These are phyloP conservation scores for Heracleum sosnowskyi DNA, from an alignment of 129 eudicot genomes.

Conservation along the genomic window DNA sequence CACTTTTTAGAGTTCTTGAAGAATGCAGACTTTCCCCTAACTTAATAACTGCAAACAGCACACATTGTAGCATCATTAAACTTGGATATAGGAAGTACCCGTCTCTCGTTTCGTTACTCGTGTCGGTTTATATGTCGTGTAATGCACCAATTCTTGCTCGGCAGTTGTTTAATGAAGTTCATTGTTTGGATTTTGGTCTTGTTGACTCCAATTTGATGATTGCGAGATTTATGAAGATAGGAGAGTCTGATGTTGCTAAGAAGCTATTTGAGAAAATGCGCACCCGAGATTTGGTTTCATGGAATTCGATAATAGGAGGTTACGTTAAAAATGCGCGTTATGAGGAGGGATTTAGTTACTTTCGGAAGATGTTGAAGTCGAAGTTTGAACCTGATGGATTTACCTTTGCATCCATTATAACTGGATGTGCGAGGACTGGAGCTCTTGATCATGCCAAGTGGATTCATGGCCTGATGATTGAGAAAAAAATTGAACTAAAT, in stretches of 20 bases:
- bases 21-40: constrained; percentile 34
- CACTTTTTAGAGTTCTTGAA: constrained; percentile 39
- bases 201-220: constrained; percentile 47
- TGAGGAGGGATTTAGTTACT: constrained; percentile 53
- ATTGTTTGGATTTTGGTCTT: constrained; percentile 27
- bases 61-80: constrained; percentile 52
- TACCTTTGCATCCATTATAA: constrained; percentile 68
- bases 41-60: constrained; percentile 23
- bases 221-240: constrained; percentile 52
- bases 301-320: constrained; percentile 81
- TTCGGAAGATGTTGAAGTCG: constrained; percentile 49
- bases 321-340: constrained; percentile 48
- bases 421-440: constrained; percentile 67
- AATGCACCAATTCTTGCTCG: constrained; percentile 31
- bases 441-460: constrained; percentile 65
- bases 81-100: constrained; percentile 42
- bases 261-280: constrained; percentile 42
- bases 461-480: constrained; percentile 52
- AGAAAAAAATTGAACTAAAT: constrained; percentile 45
- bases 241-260: constrained; percentile 52
- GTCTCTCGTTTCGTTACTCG: constrained; percentile 43
- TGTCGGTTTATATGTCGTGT: constrained; percentile 37
- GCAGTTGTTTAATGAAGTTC: constrained; percentile 40
- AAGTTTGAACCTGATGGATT: constrained; percentile 67
- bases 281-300: constrained; percentile 59